Base-by-base conservation (phyloP, 179 eudicot species). In the Sideroxylon spinosum region DNA sequence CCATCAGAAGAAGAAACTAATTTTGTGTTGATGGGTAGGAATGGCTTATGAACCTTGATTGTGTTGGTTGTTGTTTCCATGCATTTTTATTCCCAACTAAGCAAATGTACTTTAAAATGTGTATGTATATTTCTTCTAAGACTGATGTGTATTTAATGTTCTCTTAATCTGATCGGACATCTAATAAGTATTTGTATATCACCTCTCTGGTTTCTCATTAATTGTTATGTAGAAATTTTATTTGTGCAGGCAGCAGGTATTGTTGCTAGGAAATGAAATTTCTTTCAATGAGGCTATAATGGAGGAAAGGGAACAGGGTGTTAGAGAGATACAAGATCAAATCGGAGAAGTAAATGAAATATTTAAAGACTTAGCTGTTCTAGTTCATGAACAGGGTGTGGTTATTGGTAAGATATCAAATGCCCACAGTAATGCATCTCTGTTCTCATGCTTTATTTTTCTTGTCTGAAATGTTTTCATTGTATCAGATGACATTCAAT, bases 291-390 rank as follows among this genome's bases (percentile, higher is more conserved):
- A 91, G 81, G 90, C 91, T 49, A 86, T 89, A 76, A 81, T 89
- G 48, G 92, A 88, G 76, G 92, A 89, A 71, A 89, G 94, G 70
- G 94, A 89, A 29, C 94, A 91, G 69, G 94, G 94, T 66, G 85
- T 91, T 44, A 81, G 76, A 85, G 92, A 91, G 78, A 86, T 91
- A 78, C 91, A 91, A 82, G 71, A 84, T 78, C 92, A 91, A 83
- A 91, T 91, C 76, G 94, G 91, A 57, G 78, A 91, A 87, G 90
- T 84, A 48, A 91, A 86, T 81, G 94, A 89, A 82, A 89, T 91
- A 65, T 91, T 89, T 85, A 85, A 86, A 81, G 94, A 91, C 86
- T 90, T 91, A 48, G 92, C 91, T 71, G 91, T 89, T 77, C 84
- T 91, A 80, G 88, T 89, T 44, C 88, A 91, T 12, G 92, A 91